Evolutionary conservation across 2,329 filamentous ascomycete genomes (phyloP), one percentile per base, ranked within the genome.

Genomic region (Penicillium sp.): DNA sequence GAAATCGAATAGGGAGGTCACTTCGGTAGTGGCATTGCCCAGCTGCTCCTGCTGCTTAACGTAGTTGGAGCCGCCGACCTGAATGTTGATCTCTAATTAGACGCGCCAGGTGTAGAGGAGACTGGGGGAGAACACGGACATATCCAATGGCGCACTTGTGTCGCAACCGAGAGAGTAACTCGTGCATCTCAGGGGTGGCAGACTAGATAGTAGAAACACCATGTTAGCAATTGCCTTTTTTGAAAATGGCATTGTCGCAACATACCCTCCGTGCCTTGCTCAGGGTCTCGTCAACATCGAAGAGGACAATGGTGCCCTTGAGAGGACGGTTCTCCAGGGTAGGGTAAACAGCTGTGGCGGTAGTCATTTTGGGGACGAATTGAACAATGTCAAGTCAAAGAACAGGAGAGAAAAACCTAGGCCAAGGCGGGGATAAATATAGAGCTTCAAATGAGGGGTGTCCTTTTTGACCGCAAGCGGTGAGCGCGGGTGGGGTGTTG

Each of bases 1-100:
- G 81, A 91, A 99, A 83, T 99, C 95, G 82, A 99, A 99, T 71
- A 98, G 87, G 62, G 86, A 82, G 54, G 88, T 92, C 61, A 98
- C 94, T 68, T 82, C 76, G 67, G 89, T 83, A 58, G 84, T 80
- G 27, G 85, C 75, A 4, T 86, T 84, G 75, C 92, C 92, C 62
- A 98, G 86, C 81, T 98, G 94, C 79, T 98, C 95, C 79, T 98
- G 92, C 80, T 98, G 95, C 83, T 99, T 98, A 75, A 78, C 81
- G 63, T 96, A 86, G 83, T 98, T 90, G 70, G 90, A 95, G 75
- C 95, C 95, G 71, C 95, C 95, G 61, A 98, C 77, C 78, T 80
- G 54, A 27, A 58, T 22, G 35, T 36, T 47, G 52, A 9, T 35
- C 27, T 36, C 31, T 19, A 19, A n/a, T 73, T 55, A 72, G 67